These are phyloP conservation scores for Leccinum imitatum DNA, from an alignment of 768 basidiomycete species.

Conservation along the genomic window DNA sequence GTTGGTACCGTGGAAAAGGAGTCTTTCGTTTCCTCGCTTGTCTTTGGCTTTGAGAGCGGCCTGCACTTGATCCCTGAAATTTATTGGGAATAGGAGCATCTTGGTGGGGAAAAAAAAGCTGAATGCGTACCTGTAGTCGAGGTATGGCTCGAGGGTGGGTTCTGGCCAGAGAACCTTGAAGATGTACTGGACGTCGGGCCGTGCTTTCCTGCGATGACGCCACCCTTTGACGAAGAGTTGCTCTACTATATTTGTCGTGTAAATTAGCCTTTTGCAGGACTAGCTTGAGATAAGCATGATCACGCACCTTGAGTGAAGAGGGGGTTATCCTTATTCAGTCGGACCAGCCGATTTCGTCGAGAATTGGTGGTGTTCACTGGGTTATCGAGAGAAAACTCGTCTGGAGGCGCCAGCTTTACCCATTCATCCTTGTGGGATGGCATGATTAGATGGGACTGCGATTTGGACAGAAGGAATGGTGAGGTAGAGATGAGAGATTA, in stretches of 20 bases:
- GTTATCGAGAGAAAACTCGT: conserved; percentile 41
- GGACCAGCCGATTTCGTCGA: conserved; percentile 43
- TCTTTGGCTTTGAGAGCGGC: conserved; percentile 24
- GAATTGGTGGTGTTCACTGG: conserved; percentile 38
- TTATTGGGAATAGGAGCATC: conserved; percentile 9
- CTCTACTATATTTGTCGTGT: conserved; percentile 39
- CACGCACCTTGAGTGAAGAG: conserved; percentile 43
- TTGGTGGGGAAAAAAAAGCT: conserved; percentile 21
- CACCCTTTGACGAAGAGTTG: conserved; percentile 52
- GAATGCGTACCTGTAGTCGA: conserved; percentile 43
- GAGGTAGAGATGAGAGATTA: conserved; percentile 14
- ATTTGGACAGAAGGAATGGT: background rate
- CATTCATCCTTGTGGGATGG: conserved; percentile 23
- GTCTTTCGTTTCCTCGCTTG: conserved; percentile 48
- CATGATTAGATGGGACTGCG: conserved; percentile 19
- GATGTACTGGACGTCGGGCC: conserved; percentile 47
- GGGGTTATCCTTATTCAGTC: conserved; percentile 36
- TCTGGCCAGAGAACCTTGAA: conserved; percentile 53
- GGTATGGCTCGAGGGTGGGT: conserved; percentile 43
- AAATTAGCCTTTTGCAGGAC: background rate
- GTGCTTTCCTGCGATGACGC: conserved; percentile 53
- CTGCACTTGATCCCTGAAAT: conserved; percentile 29
- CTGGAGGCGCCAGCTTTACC: conserved; percentile 30
- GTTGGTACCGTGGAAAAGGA: conserved; percentile 70
- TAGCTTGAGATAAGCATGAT: background rate